phyloP scores from a whole-genome alignment of 148 eudicot genomes.

The Chenopodium album region DNA sequence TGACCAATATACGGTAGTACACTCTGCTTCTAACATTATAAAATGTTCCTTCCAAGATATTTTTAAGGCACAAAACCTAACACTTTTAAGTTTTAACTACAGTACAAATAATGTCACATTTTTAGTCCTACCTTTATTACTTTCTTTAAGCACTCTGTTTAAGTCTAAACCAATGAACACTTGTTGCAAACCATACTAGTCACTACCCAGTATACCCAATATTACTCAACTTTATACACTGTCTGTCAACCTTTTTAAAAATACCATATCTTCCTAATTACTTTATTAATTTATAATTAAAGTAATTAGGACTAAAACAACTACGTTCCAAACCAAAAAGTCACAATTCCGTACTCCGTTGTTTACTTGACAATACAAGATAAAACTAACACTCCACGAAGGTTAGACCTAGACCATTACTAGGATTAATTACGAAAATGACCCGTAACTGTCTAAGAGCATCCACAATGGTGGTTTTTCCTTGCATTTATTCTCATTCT shows the following conservation, averaged over 20 bases:
- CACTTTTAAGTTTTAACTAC: not conserved
- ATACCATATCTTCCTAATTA: not conserved
- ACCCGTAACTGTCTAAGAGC: not conserved
- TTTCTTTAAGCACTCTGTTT: not conserved
- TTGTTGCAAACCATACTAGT: not conserved
- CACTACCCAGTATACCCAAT: not conserved
- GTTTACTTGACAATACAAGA: too few relatives aligned
- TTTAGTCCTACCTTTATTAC: not conserved
- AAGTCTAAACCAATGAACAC: not conserved
- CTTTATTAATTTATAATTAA: not conserved
- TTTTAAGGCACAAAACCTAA: constrained; percentile 8
- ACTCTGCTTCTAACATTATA: not conserved
- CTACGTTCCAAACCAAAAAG: constrained; percentile 2
- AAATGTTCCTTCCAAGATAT: not conserved
- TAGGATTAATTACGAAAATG: not conserved
- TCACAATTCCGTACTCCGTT: too few relatives aligned
- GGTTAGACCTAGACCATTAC: not conserved
- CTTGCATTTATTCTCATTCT: not conserved
- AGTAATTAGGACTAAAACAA: not conserved
- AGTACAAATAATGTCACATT: not conserved
- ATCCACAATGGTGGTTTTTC: not conserved
- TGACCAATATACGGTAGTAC: too few relatives aligned
- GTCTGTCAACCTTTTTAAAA: not conserved
- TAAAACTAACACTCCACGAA: too few relatives aligned
- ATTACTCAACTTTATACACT: constrained; percentile 9